Evolutionary conservation across 2,329 filamentous ascomycete species (phyloP).

Genomic region (Teratosphaeriaceae sp.): DNA sequence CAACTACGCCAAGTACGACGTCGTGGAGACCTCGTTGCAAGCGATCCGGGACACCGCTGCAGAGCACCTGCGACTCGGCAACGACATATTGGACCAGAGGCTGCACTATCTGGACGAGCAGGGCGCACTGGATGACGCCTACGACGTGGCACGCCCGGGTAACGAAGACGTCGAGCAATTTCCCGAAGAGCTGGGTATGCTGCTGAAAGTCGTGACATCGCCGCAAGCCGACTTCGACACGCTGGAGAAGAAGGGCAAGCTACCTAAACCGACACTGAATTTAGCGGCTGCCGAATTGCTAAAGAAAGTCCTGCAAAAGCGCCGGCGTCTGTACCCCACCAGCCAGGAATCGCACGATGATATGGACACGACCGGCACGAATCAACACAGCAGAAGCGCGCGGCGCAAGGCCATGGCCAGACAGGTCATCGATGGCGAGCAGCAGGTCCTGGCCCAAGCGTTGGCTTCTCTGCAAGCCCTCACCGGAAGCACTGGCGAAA

Average conservation of each 20-base stretch:
- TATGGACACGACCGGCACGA: background rate
- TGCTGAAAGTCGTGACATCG: constrained; percentile 41
- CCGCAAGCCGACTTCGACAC: constrained; percentile 35
- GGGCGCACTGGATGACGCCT: constrained; percentile 64
- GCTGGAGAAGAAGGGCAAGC: constrained; percentile 35
- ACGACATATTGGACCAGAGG: constrained; percentile 16
- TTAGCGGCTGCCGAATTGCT: constrained; percentile 35
- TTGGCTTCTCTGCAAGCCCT: constrained; percentile 17
- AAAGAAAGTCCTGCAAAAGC: constrained; percentile 31
- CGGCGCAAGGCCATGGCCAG: constrained; percentile 49
- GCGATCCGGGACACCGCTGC: constrained; percentile 46
- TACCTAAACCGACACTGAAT: constrained; percentile 34
- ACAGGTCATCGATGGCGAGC: constrained; percentile 65
- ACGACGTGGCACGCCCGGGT: constrained; percentile 45
- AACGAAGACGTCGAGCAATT: constrained; percentile 31
- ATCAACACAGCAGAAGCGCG: background rate
- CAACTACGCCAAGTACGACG: constrained; percentile 71
- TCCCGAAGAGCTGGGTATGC: constrained; percentile 35
- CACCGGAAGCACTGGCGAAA: background rate
- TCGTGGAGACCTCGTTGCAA: constrained; percentile 67
- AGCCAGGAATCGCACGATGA: background rate
- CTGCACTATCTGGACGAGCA: constrained; percentile 55
- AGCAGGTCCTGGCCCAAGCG: constrained; percentile 55
- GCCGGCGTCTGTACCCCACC: constrained; percentile 46
- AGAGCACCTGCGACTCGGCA: constrained; percentile 8